These are phyloP conservation scores for Moesziomyces sp. DNA, from an alignment of 1,284 basidiomycete genomes.

Conservation along the genomic window DNA sequence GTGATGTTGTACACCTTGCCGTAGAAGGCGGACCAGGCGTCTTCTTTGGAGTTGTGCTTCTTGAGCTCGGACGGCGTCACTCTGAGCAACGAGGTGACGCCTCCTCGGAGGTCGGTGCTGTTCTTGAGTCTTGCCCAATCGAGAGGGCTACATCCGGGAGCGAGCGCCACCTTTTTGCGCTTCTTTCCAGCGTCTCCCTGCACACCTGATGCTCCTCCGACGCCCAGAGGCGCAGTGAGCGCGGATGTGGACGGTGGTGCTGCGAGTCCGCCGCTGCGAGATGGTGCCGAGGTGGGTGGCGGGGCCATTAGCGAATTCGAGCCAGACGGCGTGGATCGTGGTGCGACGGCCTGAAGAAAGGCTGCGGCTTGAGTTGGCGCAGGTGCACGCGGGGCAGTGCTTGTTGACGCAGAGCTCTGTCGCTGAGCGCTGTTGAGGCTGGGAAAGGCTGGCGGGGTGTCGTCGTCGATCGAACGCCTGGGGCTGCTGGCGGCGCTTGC, in stretches of 20 bases:
- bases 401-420: slow-evolving; percentile 49
- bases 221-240: slow-evolving; percentile 49
- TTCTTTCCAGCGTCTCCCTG: slow-evolving; percentile 13
- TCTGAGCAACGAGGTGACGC: slow-evolving; percentile 70
- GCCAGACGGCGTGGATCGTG: slow-evolving; percentile 8
- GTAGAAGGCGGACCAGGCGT: slow-evolving; percentile 92
- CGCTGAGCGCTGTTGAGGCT: slow-evolving; percentile 83
- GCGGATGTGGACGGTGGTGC: slow-evolving; percentile 56
- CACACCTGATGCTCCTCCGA: slow-evolving; percentile 52
- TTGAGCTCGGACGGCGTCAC: slow-evolving; percentile 86
- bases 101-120: slow-evolving; percentile 70
- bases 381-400: neutral
- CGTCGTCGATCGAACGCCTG: slow-evolving; percentile 49
- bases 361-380: slow-evolving; percentile 11
- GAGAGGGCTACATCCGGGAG: slow-evolving; percentile 88
- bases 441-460: slow-evolving; percentile 85
- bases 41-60: slow-evolving; percentile 81
- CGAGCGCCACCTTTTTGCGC: slow-evolving; percentile 80
- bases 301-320: slow-evolving; percentile 35
- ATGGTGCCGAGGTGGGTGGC: slow-evolving; percentile 36
- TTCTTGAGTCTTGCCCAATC: slow-evolving; percentile 91
- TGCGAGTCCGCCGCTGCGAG: slow-evolving; percentile 36
- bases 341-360: slow-evolving; percentile 28
- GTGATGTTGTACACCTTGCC: slow-evolving; percentile 98
- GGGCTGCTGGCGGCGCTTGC: slow-evolving; percentile 18